Evolutionary conservation across 371 early-diverging fungal species (phyloP).

Genomic region (Zopfochytrium polystomum): DNA sequence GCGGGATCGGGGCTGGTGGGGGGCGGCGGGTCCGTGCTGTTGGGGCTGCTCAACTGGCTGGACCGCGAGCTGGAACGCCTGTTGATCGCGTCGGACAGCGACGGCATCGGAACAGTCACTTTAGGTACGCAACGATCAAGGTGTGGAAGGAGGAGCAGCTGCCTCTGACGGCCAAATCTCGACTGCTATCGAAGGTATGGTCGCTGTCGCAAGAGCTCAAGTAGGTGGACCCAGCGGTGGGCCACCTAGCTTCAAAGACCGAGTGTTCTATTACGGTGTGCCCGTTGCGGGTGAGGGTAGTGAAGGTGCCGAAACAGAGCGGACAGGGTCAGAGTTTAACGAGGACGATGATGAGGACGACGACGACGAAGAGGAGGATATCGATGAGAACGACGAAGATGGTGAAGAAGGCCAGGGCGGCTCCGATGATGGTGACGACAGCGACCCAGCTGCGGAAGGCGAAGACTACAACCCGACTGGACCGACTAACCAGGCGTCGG

Average conservation of each 20-base stretch:
- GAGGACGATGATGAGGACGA: conserved; percentile 28
- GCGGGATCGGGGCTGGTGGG: background rate
- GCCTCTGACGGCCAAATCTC: no score
- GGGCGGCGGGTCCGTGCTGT: conserved; percentile 16
- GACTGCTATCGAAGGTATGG: no score
- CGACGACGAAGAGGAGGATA: conserved; percentile 7
- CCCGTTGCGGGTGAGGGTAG: conserved; percentile 12
- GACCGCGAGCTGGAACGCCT: conserved; percentile 57
- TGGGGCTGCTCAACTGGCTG: conserved; percentile 59
- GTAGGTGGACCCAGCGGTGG: conserved; percentile 4
- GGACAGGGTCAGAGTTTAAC: conserved; percentile 8
- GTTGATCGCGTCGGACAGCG: conserved; percentile 26
- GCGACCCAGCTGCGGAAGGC: conserved; percentile 1
- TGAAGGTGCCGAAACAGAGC: conserved; percentile 8
- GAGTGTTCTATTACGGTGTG: conserved; percentile 32
- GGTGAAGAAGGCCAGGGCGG: conserved; percentile 24
- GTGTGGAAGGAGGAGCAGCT: no score
- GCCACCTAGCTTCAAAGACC: conserved; percentile 9
- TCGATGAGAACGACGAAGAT: background rate
- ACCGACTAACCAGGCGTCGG: background rate
- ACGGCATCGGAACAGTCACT: conserved; percentile 1
- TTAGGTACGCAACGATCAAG: conserved; percentile 7
- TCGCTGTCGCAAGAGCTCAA: no score
- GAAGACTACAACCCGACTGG: background rate
- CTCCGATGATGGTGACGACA: conserved; percentile 14